A percentile compares a stretch with the other conserved stretches of the same genome.
Evolutionary conservation across 441 rosid genomes (phyloP).

Genomic region (Macaranga tanarius): DNA sequence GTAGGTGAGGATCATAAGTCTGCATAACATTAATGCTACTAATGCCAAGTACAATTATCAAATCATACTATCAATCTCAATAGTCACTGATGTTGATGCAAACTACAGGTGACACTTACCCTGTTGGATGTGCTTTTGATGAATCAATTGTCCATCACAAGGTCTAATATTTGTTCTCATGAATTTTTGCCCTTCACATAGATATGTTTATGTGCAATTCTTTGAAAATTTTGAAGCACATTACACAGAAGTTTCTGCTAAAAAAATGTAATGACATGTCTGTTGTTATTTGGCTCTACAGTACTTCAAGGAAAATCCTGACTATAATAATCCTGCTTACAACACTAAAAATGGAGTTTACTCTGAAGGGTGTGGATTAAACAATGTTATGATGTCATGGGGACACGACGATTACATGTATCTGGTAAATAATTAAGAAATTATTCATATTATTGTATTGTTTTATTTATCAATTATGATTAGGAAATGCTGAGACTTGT

Average conservation of each 20-base stretch:
- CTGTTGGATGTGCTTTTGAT: slow-evolving; percentile 88
- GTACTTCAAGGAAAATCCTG: slow-evolving; percentile 84
- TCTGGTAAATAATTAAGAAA: slow-evolving; percentile 37
- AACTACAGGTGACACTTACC: slow-evolving; percentile 70
- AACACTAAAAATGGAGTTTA: slow-evolving; percentile 71
- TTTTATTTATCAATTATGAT: not conserved
- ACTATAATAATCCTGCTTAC: slow-evolving; percentile 53
- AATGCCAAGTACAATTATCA: not conserved
- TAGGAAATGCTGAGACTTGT: not conserved
- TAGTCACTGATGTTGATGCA: not conserved
- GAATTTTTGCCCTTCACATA: not conserved
- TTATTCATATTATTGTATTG: not conserved
- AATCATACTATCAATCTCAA: too few relatives aligned
- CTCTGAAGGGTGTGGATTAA: slow-evolving; percentile 63
- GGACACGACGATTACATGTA: slow-evolving; percentile 98
- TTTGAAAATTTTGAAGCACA: not conserved
- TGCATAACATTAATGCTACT: not conserved
- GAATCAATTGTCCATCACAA: slow-evolving; percentile 74
- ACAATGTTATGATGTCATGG: slow-evolving; percentile 77
- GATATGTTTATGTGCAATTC: not conserved
- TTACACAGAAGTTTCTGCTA: not conserved
- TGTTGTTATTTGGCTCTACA: slow-evolving; percentile 21
- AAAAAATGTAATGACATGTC: not conserved
- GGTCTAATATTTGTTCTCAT: slow-evolving; percentile 29
- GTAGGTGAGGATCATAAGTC: slow-evolving; percentile 52